phyloP scores from a whole-genome alignment of 495 filamentous ascomycete species.

The Peziza echinospora region DNA sequence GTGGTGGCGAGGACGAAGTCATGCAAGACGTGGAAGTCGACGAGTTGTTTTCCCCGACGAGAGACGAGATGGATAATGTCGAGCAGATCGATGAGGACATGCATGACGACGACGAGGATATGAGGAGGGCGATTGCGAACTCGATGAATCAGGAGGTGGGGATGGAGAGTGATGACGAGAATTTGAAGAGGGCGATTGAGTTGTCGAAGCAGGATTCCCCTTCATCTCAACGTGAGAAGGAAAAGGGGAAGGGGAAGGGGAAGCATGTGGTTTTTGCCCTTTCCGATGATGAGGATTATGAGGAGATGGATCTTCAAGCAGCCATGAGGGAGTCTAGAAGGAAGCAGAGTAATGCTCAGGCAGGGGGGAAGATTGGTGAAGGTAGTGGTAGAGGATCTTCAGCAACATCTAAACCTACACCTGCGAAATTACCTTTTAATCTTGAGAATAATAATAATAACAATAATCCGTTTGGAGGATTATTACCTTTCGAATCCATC shows the following conservation, averaged over 20 bases:
- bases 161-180: constrained; percentile 19
- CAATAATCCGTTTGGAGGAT: constrained; percentile 45
- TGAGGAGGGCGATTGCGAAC: constrained; percentile 16
- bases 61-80: constrained; percentile 22
- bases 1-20: constrained; percentile 49
- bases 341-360: no score
- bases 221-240: not conserved
- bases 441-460: constrained; percentile 17
- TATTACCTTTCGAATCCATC: constrained; percentile 75
- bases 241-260: not conserved
- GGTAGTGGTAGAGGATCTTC: no score
- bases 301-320: not conserved
- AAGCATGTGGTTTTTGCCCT: not conserved
- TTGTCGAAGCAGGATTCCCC: constrained; percentile 16
- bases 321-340: not conserved
- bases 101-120: constrained; percentile 20
- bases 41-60: constrained; percentile 7
- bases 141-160: constrained; percentile 13
- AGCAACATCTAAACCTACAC: no score
- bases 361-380: no score
- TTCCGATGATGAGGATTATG: not conserved
- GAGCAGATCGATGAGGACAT: constrained; percentile 16
- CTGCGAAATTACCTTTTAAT: no score
- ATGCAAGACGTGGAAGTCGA: constrained; percentile 17
- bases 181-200: constrained; percentile 18